These are phyloP conservation scores for Alternaria rosae DNA, from an alignment of 2,329 filamentous ascomycete genomes.

Conservation along the genomic window DNA sequence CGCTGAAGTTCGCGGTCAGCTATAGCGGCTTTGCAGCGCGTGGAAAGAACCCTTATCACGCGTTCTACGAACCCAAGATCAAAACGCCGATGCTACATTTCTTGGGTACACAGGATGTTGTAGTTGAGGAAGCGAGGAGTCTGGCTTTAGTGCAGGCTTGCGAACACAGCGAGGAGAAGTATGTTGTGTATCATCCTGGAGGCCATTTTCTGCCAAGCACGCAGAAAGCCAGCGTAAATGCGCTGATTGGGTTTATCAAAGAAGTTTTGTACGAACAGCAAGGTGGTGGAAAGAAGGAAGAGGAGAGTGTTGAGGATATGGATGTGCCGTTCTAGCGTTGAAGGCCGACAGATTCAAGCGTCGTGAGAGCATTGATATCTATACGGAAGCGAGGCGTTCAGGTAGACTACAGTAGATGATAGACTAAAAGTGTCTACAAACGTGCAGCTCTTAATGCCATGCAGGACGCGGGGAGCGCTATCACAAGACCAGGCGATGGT, in stretches of 20 bases:
- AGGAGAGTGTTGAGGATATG: slow-evolving; percentile 72
- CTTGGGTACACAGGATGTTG: slow-evolving; percentile 82
- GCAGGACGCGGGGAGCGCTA: neutral
- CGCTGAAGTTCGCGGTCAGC: slow-evolving; percentile 73
- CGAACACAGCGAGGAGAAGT: slow-evolving; percentile 57
- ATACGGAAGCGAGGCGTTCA: neutral
- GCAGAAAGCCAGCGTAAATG: slow-evolving; percentile 80
- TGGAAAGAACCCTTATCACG: slow-evolving; percentile 67
- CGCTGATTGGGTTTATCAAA: slow-evolving; percentile 75
- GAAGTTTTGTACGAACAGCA: slow-evolving; percentile 56
- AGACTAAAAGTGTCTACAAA: neutral
- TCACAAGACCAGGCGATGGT: slow-evolving; percentile 11
- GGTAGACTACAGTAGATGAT: neutral
- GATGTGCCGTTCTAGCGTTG: slow-evolving; percentile 68
- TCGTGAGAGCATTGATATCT: neutral
- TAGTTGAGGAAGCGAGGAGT: slow-evolving; percentile 81
- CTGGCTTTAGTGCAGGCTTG: slow-evolving; percentile 72
- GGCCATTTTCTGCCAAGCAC: slow-evolving; percentile 86
- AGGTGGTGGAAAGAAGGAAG: slow-evolving; percentile 46
- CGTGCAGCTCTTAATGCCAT: neutral
- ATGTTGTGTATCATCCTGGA: slow-evolving; percentile 77
- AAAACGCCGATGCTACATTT: slow-evolving; percentile 81
- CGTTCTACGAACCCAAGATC: slow-evolving; percentile 78
- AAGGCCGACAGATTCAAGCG: neutral
- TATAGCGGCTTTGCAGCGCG: slow-evolving; percentile 79